Evolutionary conservation across 139 green algal species (phyloP).

Genomic region (Choricystis sp.): DNA sequence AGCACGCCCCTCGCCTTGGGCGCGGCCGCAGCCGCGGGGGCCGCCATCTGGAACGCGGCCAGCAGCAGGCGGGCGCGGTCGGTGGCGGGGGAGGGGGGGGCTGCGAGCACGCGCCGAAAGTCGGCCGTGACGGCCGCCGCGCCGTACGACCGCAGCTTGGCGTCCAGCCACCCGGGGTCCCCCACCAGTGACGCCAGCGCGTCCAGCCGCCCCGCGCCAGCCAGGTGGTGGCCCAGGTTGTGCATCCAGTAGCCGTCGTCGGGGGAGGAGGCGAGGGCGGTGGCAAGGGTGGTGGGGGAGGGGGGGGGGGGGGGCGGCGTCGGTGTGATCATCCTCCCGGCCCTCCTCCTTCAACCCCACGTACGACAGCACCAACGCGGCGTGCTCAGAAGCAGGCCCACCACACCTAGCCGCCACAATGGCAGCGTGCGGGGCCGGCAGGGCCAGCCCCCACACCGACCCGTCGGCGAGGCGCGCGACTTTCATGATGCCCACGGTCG

Average conservation of each 20-base stretch:
- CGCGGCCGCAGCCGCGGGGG: slow-evolving; percentile 38
- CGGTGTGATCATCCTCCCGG: background rate
- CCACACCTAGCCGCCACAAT: slow-evolving; percentile 22
- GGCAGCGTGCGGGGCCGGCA: slow-evolving; percentile 9
- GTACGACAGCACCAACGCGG: slow-evolving; percentile 14
- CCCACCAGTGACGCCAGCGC: slow-evolving; percentile 35
- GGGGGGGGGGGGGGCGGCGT: background rate
- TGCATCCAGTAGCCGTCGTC: slow-evolving; percentile 65
- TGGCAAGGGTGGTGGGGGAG: background rate
- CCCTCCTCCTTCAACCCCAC: background rate
- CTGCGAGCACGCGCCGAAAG: slow-evolving; percentile 28
- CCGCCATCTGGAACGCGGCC: slow-evolving; percentile 63
- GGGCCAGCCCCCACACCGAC: slow-evolving; percentile 24
- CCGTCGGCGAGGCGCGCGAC: slow-evolving; percentile 20
- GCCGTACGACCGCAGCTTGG: slow-evolving; percentile 55
- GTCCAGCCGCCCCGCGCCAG: slow-evolving; percentile 17
- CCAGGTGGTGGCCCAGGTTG: slow-evolving; percentile 48
- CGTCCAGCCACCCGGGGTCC: slow-evolving; percentile 51
- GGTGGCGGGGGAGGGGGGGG: background rate
- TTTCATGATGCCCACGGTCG: slow-evolving; percentile 18
- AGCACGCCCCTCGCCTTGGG: slow-evolving; percentile 38
- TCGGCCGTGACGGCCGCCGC: slow-evolving; percentile 43
- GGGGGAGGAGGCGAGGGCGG: slow-evolving; percentile 9
- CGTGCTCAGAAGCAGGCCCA: slow-evolving; percentile 12
- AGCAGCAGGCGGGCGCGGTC: slow-evolving; percentile 17